Evolutionary conservation across 2,329 filamentous ascomycete species (phyloP), one percentile per base, ranked within the genome.

Genomic region (Diplocarpon mali): DNA sequence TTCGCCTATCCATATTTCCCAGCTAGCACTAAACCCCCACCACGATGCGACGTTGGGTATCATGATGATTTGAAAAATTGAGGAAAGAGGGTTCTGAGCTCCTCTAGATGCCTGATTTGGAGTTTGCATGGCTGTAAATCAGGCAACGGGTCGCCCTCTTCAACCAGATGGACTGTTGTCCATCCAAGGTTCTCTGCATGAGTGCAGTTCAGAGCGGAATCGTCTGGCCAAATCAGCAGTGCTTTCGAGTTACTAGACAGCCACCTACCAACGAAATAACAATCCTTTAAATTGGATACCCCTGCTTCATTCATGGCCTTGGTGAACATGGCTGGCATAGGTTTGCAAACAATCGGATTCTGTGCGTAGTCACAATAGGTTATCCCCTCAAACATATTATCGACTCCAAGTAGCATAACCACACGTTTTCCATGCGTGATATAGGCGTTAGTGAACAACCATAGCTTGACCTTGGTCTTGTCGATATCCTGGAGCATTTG

Each of bases 401-500:
- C 88, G 17, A 98, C 70, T 2, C 76, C 80, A 2, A 98, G 70
- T 15, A 98, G 68, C 48, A 73, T 78, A 11, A 95, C 78, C 0
- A 98, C 92, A 35, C 88, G 70, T 59, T 77, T 80, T 28, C 79
- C 92, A 59, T 98, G 92, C 29, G 73, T 96, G 52, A 93, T 70
- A 59, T 98, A 95, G 16, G 93, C 92, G 60, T 98, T 98, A 2
- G 93, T 98, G 58, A 98, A 83, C 2, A 98, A 77, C 92, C 93
- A 98, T 27, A 88, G 69, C 52, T 79, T 87, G 52, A 95, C 85
- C 62, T 93, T 93, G 58, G 69, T 76, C 47, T 65, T 81, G 65
- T 98, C 89, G 43, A 98, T 80, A 53, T 89, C 84, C 62, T 83
- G 71, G 5, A 98, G 77, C 37, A 98, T 65, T 58, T 75, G 70